Base-by-base conservation (phyloP, 2,329 filamentous ascomycete genomes). In the Fusarium veterinarium region DNA sequence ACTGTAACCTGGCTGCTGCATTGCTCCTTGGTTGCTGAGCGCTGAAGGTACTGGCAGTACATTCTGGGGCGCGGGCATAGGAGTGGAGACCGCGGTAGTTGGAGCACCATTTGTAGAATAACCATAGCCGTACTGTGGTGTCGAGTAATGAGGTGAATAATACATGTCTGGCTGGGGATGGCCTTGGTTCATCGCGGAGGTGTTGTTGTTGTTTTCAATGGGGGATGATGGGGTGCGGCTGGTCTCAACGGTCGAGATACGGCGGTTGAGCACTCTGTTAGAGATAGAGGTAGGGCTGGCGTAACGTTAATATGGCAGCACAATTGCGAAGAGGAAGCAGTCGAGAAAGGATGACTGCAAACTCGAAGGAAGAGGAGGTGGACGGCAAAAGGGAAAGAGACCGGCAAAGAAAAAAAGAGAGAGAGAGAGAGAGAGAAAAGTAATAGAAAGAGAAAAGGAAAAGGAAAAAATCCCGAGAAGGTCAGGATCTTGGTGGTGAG, bases 101-200 rank as follows among this genome's bases (percentile, higher is more conserved):
- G 87, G 89, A 16, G 90, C 88, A 52, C 92, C 93, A 83, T 92
- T 93, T 42, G 89, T 79, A 44, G 89, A 79, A 77, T 97, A 97
- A 31, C 87, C 89, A 81, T 97, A 97, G 60, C 73, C 85, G 83
- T 85, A 96, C 87, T 76, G 89, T 82, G 79, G 84, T 77, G 88
- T n/a, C 83, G 87, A 87, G 81, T 96, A 97, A 72, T 38, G 92
- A 91, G 95, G 93, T 63, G 92, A 85, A 82, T 97, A 97, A 76
- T 95, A 93, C 81, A 97, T 88, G 1, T 69, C 65, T 69, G 66
- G 60, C 30, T 69, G 65, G 65, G 60, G 64, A 79, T 91, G 89
- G 77, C 89, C 61, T 65, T 88, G 92, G 85, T 97, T 97, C 95
- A 98, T 97, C 83, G 86, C 84, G 80, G 41, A 67, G 41, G 35